Percentiles rank a stretch among this genome's conserved stretches.
Conservation (phyloP, 2,329 filamentous ascomycete species). For the Alternaria sp. region DNA sequence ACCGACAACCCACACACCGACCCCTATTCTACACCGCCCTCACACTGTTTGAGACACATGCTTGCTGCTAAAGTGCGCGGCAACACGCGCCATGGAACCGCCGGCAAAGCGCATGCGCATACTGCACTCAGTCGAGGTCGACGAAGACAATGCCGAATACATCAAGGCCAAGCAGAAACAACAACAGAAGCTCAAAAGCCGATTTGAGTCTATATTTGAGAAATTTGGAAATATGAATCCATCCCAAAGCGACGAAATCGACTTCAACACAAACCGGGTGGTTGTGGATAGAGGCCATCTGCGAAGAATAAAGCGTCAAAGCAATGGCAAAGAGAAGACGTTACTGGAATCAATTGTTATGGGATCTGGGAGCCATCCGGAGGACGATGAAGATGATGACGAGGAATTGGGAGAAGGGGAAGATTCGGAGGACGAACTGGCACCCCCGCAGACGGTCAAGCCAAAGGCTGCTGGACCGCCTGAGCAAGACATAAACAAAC, state of each 20-base stretch:
- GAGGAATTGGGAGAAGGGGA: conserved; percentile 23
- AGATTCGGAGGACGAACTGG: conserved; percentile 40
- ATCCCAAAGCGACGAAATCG: conserved; percentile 86
- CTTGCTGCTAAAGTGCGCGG: not conserved
- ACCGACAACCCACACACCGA: conserved; percentile 15
- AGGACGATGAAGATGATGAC: conserved; percentile 45
- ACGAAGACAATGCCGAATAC: conserved; percentile 44
- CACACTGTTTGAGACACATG: not conserved
- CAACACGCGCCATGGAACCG: conserved; percentile 59
- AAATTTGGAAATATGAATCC: conserved; percentile 87
- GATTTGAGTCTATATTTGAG: conserved; percentile 85
- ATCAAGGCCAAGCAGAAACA: conserved; percentile 46
- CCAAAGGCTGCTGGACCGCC: conserved; percentile 4
- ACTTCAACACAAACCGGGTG: conserved; percentile 79
- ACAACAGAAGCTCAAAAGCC: conserved; percentile 60
- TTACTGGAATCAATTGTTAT: conserved; percentile 32
- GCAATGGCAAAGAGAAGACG: conserved; percentile 28
- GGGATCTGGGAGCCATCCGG: conserved; percentile 43
- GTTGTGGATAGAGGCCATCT: conserved; percentile 93
- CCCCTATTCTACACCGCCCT: not conserved
- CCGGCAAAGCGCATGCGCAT: conserved; percentile 67
- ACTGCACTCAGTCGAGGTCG: conserved; percentile 43
- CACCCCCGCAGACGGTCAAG: conserved; percentile 24
- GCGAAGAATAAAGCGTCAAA: conserved; percentile 56
- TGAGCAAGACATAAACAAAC: not conserved